A percentile compares a stretch with the other conserved stretches of the same genome.
Evolutionary conservation across 106 monocot species (phyloP).

Genomic region (Allium fistulosum): DNA sequence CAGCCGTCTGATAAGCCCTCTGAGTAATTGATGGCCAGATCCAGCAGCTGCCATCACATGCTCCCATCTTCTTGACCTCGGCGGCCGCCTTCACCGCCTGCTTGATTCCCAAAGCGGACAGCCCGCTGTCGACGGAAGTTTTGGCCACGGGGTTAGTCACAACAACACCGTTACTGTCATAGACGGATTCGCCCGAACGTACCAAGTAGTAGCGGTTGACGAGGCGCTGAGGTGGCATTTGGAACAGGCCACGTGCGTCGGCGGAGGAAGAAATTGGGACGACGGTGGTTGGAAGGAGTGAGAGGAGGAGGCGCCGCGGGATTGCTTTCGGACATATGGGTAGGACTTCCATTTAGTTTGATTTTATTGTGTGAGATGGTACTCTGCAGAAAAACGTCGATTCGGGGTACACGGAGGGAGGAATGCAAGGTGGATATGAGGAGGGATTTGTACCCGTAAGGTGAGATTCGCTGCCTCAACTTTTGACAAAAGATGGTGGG

Average conservation of each 20-base stretch:
- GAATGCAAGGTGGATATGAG: too few relatives aligned
- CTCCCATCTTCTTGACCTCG: conserved; percentile 55
- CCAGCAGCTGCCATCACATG: conserved; percentile 89
- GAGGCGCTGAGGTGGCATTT: conserved; percentile 31
- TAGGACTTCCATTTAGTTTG: too few relatives aligned
- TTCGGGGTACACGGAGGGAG: too few relatives aligned
- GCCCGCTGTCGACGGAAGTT: conserved; percentile 85
- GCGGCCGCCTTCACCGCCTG: conserved; percentile 34
- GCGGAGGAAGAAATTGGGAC: neutral
- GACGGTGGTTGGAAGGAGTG: too few relatives aligned
- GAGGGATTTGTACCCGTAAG: too few relatives aligned
- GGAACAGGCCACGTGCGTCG: conserved; percentile 39
- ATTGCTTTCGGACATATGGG: too few relatives aligned
- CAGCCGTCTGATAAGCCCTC: conserved; percentile 80
- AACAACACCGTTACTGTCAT: conserved; percentile 52
- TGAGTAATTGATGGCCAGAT: conserved; percentile 96
- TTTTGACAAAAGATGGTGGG: too few relatives aligned
- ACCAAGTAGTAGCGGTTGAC: conserved; percentile 66
- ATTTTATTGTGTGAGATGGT: too few relatives aligned
- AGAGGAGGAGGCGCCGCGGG: too few relatives aligned
- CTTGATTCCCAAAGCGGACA: conserved; percentile 28
- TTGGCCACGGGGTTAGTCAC: conserved; percentile 82
- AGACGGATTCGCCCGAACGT: conserved; percentile 81
- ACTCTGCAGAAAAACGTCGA: too few relatives aligned
- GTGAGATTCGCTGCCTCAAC: too few relatives aligned